Percentiles rank a stretch among this genome's conserved stretches.
Conservation (phyloP, 2,329 filamentous ascomycete species). For the Fusarium illudens region DNA sequence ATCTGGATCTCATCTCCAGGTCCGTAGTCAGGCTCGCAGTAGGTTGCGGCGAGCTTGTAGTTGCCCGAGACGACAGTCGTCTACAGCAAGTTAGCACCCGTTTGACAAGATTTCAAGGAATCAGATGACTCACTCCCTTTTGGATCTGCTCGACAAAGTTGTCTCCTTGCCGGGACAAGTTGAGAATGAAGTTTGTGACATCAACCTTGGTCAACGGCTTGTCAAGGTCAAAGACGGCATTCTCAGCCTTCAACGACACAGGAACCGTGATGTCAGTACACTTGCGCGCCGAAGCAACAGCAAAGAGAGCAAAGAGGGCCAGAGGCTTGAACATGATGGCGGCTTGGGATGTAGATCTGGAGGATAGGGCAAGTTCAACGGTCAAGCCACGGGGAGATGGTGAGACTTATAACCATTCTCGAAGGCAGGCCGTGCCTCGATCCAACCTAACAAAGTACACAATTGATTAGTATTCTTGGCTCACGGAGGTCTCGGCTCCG, state of each 20-base stretch:
- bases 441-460: not conserved
- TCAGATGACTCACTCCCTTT: constrained; percentile 50
- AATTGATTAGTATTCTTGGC: constrained; percentile 15
- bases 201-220: constrained; percentile 63
- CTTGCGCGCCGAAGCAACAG: constrained; percentile 46
- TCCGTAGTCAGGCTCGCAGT: constrained; percentile 64
- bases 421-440: not conserved
- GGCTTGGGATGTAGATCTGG: not conserved
- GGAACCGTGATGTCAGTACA: constrained; percentile 64
- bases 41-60: constrained; percentile 67
- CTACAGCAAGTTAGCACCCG: constrained; percentile 37
- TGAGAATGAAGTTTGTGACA: constrained; percentile 63
- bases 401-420: constrained; percentile 23
- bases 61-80: constrained; percentile 60
- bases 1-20: constrained; percentile 51
- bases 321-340: constrained; percentile 35
- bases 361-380: constrained; percentile 7
- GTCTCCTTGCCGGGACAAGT: constrained; percentile 56
- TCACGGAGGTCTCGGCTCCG: not conserved
- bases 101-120: not conserved
- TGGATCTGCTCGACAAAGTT: constrained; percentile 58
- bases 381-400: constrained; percentile 8
- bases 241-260: constrained; percentile 62
- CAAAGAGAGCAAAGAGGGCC: constrained; percentile 38
- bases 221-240: constrained; percentile 61